Evolutionary conservation across 2,329 filamentous ascomycete genomes (phyloP), one percentile per base, ranked within the genome.

Genomic region (Pochonia chlamydosporia): DNA sequence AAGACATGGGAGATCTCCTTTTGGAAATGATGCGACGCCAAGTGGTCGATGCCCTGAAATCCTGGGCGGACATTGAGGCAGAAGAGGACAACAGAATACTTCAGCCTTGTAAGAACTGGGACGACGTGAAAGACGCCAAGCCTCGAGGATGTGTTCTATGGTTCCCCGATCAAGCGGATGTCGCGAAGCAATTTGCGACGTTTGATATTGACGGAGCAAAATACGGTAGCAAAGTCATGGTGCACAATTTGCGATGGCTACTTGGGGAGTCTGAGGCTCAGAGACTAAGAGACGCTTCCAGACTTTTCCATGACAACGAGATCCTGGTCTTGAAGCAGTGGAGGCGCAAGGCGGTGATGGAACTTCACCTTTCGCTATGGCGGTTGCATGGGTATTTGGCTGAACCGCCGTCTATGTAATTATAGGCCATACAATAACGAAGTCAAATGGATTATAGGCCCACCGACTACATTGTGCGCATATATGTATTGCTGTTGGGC

Each of bases 1-100:
- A 63, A 5, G 78, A 82, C 53, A 85, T 85, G 79, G 68, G 73
- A 28, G 61, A 66, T 0, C 66, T 76, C 23, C 56, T 85, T 0
- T 63, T 83, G 4, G 60, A 68, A 5, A 63, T 75, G 49, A 66
- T 83, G 63, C 73, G 77, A 4, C 62, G 69, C 5, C 63, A 69
- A 2, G 66, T 75, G 16, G 63, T 70, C 1, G 68, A 76, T 18
- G 63, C 72, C 1, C 60, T 86, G 10, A 46, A 72, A 5, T 45
- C 49, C 1, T 51, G 49, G 5, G 53, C 51, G 7, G 13, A n/a
- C 1, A 23, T 5, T 5, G 30, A 44, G 2, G 40, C 28, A 40
- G 52, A 58, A 13, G 46, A 56, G 1, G 40, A 57, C 0, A 53
- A 65, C 9, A 76, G 72, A 52, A 58, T 79, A 7, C 52, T 71